A percentile compares a stretch with the other conserved stretches of the same genome.
These are phyloP conservation scores for Boechera retrofracta DNA, from an alignment of 345 rosid genomes.

Conservation along the genomic window DNA sequence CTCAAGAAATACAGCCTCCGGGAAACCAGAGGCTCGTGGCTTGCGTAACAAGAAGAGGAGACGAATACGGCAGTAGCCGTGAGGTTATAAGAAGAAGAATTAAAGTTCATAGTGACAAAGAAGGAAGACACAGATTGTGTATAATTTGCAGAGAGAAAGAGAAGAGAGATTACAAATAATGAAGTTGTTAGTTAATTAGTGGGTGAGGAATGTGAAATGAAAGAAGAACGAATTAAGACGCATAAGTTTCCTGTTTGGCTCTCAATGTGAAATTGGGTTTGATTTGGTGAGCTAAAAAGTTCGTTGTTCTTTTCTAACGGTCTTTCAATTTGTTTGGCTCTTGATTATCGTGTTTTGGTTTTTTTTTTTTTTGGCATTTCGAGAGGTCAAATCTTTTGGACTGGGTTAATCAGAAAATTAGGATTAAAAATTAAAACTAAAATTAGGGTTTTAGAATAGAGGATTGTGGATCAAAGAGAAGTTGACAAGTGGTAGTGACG, in stretches of 20 bases:
- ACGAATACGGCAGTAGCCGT: neutral
- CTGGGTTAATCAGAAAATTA: neutral
- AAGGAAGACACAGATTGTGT: neutral
- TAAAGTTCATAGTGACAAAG: conserved; percentile 21
- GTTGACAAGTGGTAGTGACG: conserved; percentile 53
- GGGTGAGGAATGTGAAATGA: conserved; percentile 44
- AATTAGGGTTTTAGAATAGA: conserved; percentile 33
- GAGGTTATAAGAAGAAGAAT: conserved; percentile 13
- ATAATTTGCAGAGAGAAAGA: conserved; percentile 33
- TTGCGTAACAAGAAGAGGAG: neutral
- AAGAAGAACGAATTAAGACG: conserved; percentile 43
- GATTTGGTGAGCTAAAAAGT: conserved; percentile 80
- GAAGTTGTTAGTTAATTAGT: conserved; percentile 40
- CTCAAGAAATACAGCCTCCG: conserved; percentile 41
- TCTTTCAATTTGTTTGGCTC: neutral
- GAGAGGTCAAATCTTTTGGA: conserved; percentile 11
- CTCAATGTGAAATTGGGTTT: conserved; percentile 42
- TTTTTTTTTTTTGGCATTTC: neutral
- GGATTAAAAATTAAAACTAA: neutral
- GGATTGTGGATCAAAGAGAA: conserved; percentile 24
- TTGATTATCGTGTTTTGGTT: neutral
- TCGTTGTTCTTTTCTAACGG: conserved; percentile 19
- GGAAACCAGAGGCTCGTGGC: neutral
- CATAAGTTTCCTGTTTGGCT: conserved; percentile 55
- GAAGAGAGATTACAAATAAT: conserved; percentile 37